Evolutionary conservation across 441 rosid species (phyloP).

Genomic region (Biscutella auriculata): DNA sequence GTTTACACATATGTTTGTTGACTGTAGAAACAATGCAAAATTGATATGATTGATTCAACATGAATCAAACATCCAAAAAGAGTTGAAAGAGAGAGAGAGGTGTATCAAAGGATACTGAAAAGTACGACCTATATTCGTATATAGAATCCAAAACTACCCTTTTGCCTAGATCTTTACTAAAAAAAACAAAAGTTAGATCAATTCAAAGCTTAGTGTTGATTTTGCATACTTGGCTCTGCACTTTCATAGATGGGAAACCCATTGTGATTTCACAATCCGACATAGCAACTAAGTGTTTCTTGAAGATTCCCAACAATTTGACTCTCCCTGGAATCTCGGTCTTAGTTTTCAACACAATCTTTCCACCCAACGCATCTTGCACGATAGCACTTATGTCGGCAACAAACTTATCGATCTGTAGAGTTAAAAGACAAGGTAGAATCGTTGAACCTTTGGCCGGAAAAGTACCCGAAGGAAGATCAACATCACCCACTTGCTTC

Average conservation of each 20-base stretch:
- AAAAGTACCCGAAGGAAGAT: constrained; percentile 27
- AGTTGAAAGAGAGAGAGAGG: no score
- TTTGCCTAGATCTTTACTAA: not conserved
- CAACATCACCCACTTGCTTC: constrained; percentile 36
- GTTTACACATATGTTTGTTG: no score
- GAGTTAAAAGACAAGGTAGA: constrained; percentile 25
- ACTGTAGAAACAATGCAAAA: no score
- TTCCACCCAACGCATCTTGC: constrained; percentile 28
- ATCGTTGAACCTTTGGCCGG: constrained; percentile 24
- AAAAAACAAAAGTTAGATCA: not conserved
- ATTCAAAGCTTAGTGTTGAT: constrained; percentile 25
- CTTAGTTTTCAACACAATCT: constrained; percentile 27
- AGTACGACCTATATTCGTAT: not conserved
- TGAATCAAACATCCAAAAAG: no score
- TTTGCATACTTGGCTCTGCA: constrained; percentile 31
- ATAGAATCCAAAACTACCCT: not conserved
- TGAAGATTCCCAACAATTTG: constrained; percentile 31
- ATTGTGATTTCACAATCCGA: constrained; percentile 34
- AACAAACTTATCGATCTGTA: constrained; percentile 30
- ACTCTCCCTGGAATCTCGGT: constrained; percentile 41
- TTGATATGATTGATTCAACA: no score
- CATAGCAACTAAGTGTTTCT: constrained; percentile 28
- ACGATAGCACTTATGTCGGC: constrained; percentile 15
- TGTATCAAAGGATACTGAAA: not conserved
- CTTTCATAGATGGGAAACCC: constrained; percentile 25